These are phyloP conservation scores for Lachancea fermentati DNA, from an alignment of 805 yeast species.

Conservation along the genomic window DNA sequence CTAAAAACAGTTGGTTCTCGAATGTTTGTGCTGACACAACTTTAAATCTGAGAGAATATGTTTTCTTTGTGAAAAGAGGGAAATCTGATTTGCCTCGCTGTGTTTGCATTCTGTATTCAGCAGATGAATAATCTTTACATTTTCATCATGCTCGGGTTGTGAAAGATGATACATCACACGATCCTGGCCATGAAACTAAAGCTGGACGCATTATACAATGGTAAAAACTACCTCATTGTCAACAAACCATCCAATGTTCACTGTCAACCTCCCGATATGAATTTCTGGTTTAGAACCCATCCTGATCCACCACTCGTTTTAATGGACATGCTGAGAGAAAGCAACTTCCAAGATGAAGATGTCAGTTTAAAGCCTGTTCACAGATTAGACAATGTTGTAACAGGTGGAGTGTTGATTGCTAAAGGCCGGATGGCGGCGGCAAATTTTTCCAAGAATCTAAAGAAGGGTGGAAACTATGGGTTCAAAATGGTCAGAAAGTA, in stretches of 20 bases:
- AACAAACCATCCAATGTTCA: constrained; percentile 36
- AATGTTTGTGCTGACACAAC: too few species aligned
- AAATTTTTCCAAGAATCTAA: constrained; percentile 30
- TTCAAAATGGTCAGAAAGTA: constrained; percentile 33
- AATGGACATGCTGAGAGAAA: constrained; percentile 16
- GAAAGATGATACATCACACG: too few species aligned
- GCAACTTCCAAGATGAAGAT: neutral
- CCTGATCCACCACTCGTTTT: constrained; percentile 14
- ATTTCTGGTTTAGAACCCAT: constrained; percentile 9
- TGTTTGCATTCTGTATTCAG: too few species aligned
- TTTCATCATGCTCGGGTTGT: too few species aligned
- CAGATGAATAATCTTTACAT: too few species aligned
- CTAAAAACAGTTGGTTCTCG: too few species aligned
- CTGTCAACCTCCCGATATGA: constrained; percentile 30
- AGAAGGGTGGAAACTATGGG: constrained; percentile 35
- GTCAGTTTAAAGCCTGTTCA: constrained; percentile 30
- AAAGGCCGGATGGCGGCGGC: constrained; percentile 30
- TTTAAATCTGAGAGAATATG: too few species aligned
- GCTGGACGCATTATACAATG: neutral
- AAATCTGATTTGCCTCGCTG: too few species aligned
- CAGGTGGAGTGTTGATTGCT: constrained; percentile 39
- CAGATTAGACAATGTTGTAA: constrained; percentile 36
- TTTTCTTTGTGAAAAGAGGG: too few species aligned
- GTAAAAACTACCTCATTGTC: constrained; percentile 26
- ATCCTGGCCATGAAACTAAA: neutral